Base-by-base conservation (phyloP, 345 rosid genomes). In the Combretum micranthum region DNA sequence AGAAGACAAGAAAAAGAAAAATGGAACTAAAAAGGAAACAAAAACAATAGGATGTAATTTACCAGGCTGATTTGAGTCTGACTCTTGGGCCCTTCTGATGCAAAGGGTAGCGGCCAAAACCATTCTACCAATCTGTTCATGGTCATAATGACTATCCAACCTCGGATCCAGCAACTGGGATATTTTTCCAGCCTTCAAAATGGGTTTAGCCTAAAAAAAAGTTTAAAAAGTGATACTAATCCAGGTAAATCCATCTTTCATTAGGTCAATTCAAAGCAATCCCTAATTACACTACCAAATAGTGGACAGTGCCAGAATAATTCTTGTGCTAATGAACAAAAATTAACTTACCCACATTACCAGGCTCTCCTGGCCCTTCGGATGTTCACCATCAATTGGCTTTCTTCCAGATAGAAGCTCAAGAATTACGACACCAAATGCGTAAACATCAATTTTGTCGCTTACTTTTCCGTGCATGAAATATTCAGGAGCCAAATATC, bases 401-500 rank as follows among this genome's bases (percentile, higher is more conserved):
- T 72, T 83, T 82, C 87, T 87, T 20, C 99, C 92, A 5, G 94
- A 80, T 20, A 93, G 79, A 57, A 93, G 96, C 80, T 93, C 99
- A 43, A 93, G 91, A 47, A 89, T 78, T 64, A 93, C 94, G 58
- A 93, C 91, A 51, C 99, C 99, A 70, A 80, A 83, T 46, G 99
- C 96, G 71, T 87, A 93, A 37, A 93, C 97, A 76, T 93, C 99
- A 26, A 89, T 75, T 77, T 80, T 90, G 76, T 93, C 90, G 32
- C 87, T 89, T 69, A 93, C 83, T 79, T 79, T 87, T 44, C 99
- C 99, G 20, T 89, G 83, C 95, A 83, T 79, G 66, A 93, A 83
- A 73, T 89, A 93, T 68, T 93, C 99, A 20, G 99, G 99, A 70
- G 99, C 99, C 83, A 93, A 72, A 72, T 93, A 93, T 64, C 99